phyloP scores from a whole-genome alignment of 345 rosid species.

The Adansonia digitata region DNA sequence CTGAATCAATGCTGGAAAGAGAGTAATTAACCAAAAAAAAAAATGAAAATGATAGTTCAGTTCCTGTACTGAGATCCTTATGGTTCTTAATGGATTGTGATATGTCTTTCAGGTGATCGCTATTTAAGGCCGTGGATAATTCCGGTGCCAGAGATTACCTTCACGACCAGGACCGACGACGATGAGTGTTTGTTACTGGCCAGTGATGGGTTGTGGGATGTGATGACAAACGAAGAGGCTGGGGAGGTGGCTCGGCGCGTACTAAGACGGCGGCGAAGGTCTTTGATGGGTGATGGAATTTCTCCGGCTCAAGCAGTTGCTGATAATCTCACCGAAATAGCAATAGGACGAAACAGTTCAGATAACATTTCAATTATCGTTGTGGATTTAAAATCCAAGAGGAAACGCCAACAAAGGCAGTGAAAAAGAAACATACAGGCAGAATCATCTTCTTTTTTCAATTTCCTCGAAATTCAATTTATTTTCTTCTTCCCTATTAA shows the following conservation, averaged over 20 bases:
- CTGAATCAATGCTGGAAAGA: too few species aligned
- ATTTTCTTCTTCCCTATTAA: too few species aligned
- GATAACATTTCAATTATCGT: constrained; percentile 59
- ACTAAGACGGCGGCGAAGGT: constrained; percentile 37
- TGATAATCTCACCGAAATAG: constrained; percentile 48
- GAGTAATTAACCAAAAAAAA: too few species aligned
- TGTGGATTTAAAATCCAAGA: constrained; percentile 49
- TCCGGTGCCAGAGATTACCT: constrained; percentile 51
- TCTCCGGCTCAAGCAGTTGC: constrained; percentile 45
- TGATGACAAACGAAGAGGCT: too few species aligned
- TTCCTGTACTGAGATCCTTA: neutral
- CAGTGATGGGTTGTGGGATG: too few species aligned
- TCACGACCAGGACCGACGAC: constrained; percentile 33
- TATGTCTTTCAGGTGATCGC: constrained; percentile 42
- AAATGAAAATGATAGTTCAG: too few species aligned
- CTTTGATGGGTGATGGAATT: constrained; percentile 16
- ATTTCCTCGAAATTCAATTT: too few species aligned
- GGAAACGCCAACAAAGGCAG: constrained; percentile 33
- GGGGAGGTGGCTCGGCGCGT: constrained; percentile 9
- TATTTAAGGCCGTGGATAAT: constrained; percentile 62
- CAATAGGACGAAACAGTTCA: constrained; percentile 40
- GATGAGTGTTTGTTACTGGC: too few species aligned
- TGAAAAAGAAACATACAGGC: neutral
- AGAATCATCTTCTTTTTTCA: too few species aligned
- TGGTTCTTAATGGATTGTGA: neutral